Base-by-base conservation (phyloP, 176 grass and related monocot species). In the Cocos nucifera region DNA sequence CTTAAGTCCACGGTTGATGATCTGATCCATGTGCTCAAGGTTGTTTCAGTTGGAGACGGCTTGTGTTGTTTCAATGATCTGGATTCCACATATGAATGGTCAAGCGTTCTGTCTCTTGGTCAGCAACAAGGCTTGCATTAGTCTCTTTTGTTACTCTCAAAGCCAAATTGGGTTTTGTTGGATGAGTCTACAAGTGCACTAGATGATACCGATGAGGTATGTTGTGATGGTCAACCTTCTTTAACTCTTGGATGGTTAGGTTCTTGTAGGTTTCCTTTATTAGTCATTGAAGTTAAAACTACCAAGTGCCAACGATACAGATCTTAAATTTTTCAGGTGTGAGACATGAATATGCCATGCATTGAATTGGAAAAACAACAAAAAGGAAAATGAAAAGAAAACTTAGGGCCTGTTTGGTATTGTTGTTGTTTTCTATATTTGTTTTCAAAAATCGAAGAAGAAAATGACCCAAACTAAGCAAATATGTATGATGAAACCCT, bases 111-210 rank as follows among this genome's bases (percentile, higher is more conserved):
- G 75, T 98, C 93, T 4, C 76, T 98, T 24, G 87, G 87, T 30
- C 87, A 98, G 67, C 93, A 88, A 32, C 87, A 88, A n/a, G 87
- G 87, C 32, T 97, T 67, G 93, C 93, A 57, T 97, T 92, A 39
- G 93, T 23, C 93, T 73, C 78, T 81, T 51, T 50, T 98, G 4
- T 79, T 97, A 56, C 84, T 92, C 54, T 64, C 84, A 52, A 92
- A 85, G 71, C 87, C 87, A 57, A 85, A 75, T 63, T 69, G 92
- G 54, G 79, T 92, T 54, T 77, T 98, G 26, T 58, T 98, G 19
- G 93, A 98, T 3, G 93, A 92, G 56, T 91, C 93, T 18, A 91
- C 93, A 57, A 97, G 87, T 61, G 87, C 93, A 76, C 67, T 88
- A 62, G 93, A 98, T 76, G 87, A 88, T 24, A 51, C 29, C 58